Conservation (phyloP, 108 stramenopile genomes). For the Pseudonitzschia multiseries region DNA sequence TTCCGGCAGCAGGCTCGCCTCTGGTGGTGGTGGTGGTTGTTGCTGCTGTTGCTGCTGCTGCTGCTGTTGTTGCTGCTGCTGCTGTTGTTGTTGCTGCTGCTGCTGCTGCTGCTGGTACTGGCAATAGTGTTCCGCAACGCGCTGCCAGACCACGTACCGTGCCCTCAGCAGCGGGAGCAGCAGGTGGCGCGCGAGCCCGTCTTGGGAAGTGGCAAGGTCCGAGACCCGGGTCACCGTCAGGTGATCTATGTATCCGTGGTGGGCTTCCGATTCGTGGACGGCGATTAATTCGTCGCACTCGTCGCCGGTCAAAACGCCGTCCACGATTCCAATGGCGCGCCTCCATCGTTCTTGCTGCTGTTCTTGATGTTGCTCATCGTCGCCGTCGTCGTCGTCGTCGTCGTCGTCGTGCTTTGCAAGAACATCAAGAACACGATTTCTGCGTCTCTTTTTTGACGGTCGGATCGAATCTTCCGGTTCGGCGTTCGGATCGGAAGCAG, state of each 20-base stretch:
- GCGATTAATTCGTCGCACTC: constrained; percentile 9
- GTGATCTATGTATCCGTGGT: constrained; percentile 2
- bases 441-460: background rate
- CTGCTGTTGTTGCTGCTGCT: background rate
- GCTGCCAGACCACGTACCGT: background rate
- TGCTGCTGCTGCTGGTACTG: background rate
- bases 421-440: background rate
- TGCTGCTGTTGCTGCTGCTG: background rate
- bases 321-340: background rate
- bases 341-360: background rate
- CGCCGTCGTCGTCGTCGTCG: background rate
- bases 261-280: constrained; percentile 1
- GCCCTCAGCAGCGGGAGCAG: background rate
- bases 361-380: background rate
- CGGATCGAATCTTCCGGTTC: background rate
- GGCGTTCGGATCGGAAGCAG: background rate
- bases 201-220: background rate
- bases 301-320: background rate
- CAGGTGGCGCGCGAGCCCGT: background rate
- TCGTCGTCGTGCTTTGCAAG: background rate
- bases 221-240: background rate
- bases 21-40: no score
- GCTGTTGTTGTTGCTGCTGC: background rate
- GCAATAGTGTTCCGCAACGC: background rate
- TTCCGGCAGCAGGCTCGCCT: background rate